phyloP scores from a whole-genome alignment of 2,329 filamentous ascomycete species.

The Aphanoascus verrucosus region DNA sequence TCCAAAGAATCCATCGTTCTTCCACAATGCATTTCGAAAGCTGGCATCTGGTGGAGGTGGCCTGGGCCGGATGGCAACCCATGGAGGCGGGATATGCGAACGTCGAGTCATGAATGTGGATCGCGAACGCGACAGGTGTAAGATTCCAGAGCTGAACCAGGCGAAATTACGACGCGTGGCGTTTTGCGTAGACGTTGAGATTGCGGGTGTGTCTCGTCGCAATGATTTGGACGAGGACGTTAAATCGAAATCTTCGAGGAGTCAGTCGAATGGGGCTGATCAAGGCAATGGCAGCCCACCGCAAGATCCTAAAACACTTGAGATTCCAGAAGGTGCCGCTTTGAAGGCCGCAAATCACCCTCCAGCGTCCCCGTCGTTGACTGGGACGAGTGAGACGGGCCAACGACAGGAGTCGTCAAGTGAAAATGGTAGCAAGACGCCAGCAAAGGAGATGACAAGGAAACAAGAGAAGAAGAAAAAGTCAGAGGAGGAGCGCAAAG shows the following conservation, averaged over 20 bases:
- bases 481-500: conserved; percentile 84
- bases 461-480: conserved; percentile 96
- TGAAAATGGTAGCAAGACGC: conserved; percentile 18
- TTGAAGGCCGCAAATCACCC: conserved; percentile 52
- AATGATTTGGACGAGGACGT: conserved; percentile 46
- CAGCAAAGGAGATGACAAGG: conserved; percentile 43
- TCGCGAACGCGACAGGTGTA: conserved; percentile 63
- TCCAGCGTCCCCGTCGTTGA: conserved; percentile 7
- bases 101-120: conserved; percentile 79
- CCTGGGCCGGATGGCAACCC: conserved; percentile 43
- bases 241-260: conserved; percentile 21
- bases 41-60: conserved; percentile 51
- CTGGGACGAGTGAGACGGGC: conserved; percentile 17
- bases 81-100: conserved; percentile 47
- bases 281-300: conserved; percentile 6
- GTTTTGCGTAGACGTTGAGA: conserved; percentile 95
- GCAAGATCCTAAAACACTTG: conserved; percentile 23
- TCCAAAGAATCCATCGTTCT: conserved; percentile 61
- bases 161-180: conserved; percentile 77
- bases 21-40: conserved; percentile 70
- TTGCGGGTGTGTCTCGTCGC: conserved; percentile 76
- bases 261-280: conserved; percentile 3
- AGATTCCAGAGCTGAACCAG: conserved; percentile 65
- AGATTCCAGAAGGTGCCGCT: conserved; percentile 62
- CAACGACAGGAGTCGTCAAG: conserved; percentile 20